Conservation (phyloP, 176 grass and related monocot genomes). For the Metroxylon sagu region DNA sequence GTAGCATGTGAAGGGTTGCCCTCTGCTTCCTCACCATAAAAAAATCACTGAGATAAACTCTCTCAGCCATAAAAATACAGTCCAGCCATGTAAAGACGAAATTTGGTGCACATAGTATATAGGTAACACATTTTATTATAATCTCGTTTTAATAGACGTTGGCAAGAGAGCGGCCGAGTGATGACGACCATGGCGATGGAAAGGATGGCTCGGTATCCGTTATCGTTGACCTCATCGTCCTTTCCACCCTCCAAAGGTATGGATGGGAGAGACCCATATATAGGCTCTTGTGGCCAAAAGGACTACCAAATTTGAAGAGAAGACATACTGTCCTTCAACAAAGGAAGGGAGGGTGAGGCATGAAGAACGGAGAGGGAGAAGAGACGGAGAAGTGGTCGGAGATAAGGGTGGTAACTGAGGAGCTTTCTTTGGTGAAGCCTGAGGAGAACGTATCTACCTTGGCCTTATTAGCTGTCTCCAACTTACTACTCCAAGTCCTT, state of each 20-base stretch:
- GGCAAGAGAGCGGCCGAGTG: too few species aligned
- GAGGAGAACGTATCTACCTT: slow-evolving; percentile 37
- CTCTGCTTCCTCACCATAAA: too few species aligned
- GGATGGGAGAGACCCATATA: slow-evolving; percentile 1
- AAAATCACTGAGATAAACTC: too few species aligned
- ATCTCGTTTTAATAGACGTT: too few species aligned
- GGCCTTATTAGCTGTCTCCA: slow-evolving; percentile 52
- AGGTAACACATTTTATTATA: too few species aligned
- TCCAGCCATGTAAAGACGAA: too few species aligned
- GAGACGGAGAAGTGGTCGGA: slow-evolving; percentile 50
- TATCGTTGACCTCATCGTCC: slow-evolving; percentile 18
- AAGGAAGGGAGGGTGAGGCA: slow-evolving; percentile 25
- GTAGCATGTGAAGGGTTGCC: too few species aligned
- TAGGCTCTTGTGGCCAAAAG: too few species aligned
- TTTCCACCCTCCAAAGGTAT: neutral
- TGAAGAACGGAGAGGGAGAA: slow-evolving; percentile 34
- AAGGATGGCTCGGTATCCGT: slow-evolving; percentile 1
- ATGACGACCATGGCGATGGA: neutral
- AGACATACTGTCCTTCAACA: neutral
- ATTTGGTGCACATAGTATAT: too few species aligned
- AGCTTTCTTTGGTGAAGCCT: slow-evolving; percentile 33
- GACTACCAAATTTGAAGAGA: too few species aligned
- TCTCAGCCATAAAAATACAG: too few species aligned
- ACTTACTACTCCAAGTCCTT: slow-evolving; percentile 64
- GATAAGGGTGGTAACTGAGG: slow-evolving; percentile 58